A percentile compares a stretch with the other conserved stretches of the same genome.
phyloP scores from a whole-genome alignment of 345 rosid species.

The Clausena lansium region DNA sequence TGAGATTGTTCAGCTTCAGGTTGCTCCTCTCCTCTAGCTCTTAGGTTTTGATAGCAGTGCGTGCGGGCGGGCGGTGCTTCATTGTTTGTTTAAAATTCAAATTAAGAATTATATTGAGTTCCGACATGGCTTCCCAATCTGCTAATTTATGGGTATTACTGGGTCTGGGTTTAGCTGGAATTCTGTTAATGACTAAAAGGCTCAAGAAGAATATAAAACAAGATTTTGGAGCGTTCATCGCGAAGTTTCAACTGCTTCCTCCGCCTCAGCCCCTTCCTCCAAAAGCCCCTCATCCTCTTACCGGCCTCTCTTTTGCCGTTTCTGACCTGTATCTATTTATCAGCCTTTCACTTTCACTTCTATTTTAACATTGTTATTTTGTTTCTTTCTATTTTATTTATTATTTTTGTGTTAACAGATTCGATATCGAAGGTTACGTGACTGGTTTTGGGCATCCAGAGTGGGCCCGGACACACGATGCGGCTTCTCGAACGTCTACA shows the following conservation, averaged over 20 bases:
- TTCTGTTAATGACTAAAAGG: slow-evolving; percentile 54
- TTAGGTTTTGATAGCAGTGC: slow-evolving; percentile 7
- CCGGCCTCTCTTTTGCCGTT: slow-evolving; percentile 75
- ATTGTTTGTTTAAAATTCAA: too few species aligned
- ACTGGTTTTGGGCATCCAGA: slow-evolving; percentile 96
- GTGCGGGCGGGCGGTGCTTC: not conserved
- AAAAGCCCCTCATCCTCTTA: slow-evolving; percentile 95
- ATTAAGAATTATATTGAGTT: not conserved
- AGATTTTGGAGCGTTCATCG: slow-evolving; percentile 91
- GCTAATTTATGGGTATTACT: slow-evolving; percentile 84
- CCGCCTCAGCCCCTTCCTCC: slow-evolving; percentile 99
- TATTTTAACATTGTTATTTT: not conserved
- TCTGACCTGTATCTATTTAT: slow-evolving; percentile 60
- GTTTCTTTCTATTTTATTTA: not conserved
- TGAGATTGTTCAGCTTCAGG: too few species aligned
- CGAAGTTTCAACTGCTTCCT: slow-evolving; percentile 75
- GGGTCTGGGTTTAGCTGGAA: slow-evolving; percentile 86
- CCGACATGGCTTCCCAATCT: slow-evolving; percentile 55
- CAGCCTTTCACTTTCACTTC: slow-evolving; percentile 4
- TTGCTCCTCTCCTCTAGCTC: not conserved
- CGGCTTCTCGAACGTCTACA: slow-evolving; percentile 58
- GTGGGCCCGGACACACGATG: slow-evolving; percentile 75
- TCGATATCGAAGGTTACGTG: slow-evolving; percentile 79
- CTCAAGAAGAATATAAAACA: slow-evolving; percentile 61
- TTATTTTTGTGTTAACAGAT: slow-evolving; percentile 41